phyloP scores from a whole-genome alignment of 345 rosid species.

The Garcia nutans region DNA sequence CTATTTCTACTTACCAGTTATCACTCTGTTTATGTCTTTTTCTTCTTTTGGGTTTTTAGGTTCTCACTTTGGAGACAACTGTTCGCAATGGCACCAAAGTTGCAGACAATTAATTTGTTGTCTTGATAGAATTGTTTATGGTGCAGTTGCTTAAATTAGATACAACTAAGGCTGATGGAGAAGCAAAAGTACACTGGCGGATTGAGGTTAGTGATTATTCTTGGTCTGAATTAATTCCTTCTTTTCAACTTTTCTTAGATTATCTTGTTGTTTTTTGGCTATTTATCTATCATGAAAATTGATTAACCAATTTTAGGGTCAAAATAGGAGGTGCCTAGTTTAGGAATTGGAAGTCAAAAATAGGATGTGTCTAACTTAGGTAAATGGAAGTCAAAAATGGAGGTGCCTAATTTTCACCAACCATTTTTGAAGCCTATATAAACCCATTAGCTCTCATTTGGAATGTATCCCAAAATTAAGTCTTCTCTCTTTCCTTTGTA shows the following conservation, averaged over 20 bases:
- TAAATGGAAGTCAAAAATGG: too few species aligned
- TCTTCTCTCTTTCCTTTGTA: too few species aligned
- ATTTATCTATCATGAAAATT: too few species aligned
- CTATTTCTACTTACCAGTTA: neutral
- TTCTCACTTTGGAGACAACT: slow-evolving; percentile 38
- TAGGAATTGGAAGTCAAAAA: too few species aligned
- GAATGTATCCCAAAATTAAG: too few species aligned
- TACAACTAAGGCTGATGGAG: slow-evolving; percentile 46
- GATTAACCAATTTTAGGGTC: too few species aligned
- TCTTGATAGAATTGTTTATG: slow-evolving; percentile 49
- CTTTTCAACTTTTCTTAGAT: neutral
- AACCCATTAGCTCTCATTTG: too few species aligned
- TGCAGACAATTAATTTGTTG: slow-evolving; percentile 39
- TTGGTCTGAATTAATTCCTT: neutral
- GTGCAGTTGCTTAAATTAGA: slow-evolving; percentile 50
- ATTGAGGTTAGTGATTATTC: slow-evolving; percentile 36
- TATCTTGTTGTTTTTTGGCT: too few species aligned
- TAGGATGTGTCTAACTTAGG: too few species aligned
- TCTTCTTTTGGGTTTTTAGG: slow-evolving; percentile 26
- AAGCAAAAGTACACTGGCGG: slow-evolving; percentile 49
- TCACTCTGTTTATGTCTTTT: slow-evolving; percentile 1
- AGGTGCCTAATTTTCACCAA: too few species aligned
- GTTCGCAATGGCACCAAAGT: slow-evolving; percentile 34
- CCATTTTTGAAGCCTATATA: too few species aligned
- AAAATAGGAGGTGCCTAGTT: too few species aligned